Conservation (phyloP, 169 alveolate species). For the Theileria equi region DNA sequence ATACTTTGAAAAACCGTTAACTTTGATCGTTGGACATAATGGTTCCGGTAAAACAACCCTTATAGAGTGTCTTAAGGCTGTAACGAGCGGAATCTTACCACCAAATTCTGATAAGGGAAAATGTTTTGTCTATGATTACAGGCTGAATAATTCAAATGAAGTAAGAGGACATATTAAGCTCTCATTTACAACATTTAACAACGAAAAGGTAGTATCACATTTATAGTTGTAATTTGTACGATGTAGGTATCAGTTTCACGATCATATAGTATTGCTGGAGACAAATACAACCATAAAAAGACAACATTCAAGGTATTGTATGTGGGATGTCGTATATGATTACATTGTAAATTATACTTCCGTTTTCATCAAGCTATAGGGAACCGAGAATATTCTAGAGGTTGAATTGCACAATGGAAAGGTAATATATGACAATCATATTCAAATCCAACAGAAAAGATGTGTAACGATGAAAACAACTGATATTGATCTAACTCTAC, state of each 20-base stretch:
- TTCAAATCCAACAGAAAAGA: conserved; percentile 43
- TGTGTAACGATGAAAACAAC: conserved; percentile 77
- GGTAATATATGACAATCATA: conserved; percentile 21
- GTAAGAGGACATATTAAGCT: conserved; percentile 86
- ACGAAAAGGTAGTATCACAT: conserved; percentile 52
- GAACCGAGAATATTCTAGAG: conserved; percentile 59
- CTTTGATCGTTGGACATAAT: conserved; percentile 96
- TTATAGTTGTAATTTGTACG: not conserved
- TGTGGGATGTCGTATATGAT: not conserved
- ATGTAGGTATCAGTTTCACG: conserved; percentile 76
- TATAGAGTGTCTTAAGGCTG: conserved; percentile 92
- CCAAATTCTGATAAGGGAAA: conserved; percentile 94
- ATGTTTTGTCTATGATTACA: conserved; percentile 92
- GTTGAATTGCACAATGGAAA: conserved; percentile 60
- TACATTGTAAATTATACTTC: too few species aligned
- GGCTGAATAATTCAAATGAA: conserved; percentile 79
- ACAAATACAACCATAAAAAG: conserved; percentile 66
- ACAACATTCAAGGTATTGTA: conserved; percentile 69
- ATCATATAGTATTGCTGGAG: conserved; percentile 76
- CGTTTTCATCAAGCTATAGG: too few species aligned
- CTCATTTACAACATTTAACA: conserved; percentile 65
- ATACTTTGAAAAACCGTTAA: conserved; percentile 91
- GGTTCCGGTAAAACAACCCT: conserved; percentile 99
- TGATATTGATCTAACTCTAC: conserved; percentile 89
- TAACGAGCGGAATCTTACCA: conserved; percentile 94